Conservation (phyloP, 345 rosid genomes). For the Arabidopsis suecica region DNA sequence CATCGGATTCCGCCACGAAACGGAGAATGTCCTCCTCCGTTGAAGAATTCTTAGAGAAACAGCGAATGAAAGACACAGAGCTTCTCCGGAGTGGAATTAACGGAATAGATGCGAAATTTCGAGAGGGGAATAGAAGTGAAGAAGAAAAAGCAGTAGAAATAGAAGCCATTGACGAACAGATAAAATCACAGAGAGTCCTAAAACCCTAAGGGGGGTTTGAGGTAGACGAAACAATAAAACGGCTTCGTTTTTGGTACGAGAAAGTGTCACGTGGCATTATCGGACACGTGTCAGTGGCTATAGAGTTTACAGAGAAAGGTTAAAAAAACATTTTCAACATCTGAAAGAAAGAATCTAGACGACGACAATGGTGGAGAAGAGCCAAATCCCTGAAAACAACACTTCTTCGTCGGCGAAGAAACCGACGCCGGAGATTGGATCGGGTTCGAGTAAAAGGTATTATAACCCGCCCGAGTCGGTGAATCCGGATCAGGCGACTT, state of each 20-base stretch:
- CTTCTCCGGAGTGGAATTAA: constrained; percentile 20
- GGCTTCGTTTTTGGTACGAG: neutral
- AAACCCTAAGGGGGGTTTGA: constrained; percentile 37
- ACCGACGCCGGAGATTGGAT: constrained; percentile 40
- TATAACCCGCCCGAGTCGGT: constrained; percentile 67
- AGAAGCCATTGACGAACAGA: constrained; percentile 44
- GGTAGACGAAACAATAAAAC: constrained; percentile 10
- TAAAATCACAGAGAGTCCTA: constrained; percentile 7
- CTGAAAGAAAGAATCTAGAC: neutral
- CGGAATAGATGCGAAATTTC: constrained; percentile 35
- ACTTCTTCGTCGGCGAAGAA: constrained; percentile 34
- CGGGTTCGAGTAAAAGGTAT: constrained; percentile 51
- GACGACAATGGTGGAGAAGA: constrained; percentile 31
- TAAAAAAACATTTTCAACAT: neutral
- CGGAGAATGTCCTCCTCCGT: constrained; percentile 62
- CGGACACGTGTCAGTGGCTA: neutral
- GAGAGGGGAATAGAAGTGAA: constrained; percentile 38
- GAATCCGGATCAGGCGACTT: constrained; percentile 76
- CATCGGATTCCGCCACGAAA: constrained; percentile 66
- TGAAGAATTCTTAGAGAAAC: constrained; percentile 47
- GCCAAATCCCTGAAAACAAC: constrained; percentile 21
- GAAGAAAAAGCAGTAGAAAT: constrained; percentile 27
- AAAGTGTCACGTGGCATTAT: neutral
- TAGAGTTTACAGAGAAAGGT: neutral
- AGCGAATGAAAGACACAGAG: constrained; percentile 38